Conservation (phyloP, 1,284 basidiomycete species). For the Leccinum subrobustum region DNA sequence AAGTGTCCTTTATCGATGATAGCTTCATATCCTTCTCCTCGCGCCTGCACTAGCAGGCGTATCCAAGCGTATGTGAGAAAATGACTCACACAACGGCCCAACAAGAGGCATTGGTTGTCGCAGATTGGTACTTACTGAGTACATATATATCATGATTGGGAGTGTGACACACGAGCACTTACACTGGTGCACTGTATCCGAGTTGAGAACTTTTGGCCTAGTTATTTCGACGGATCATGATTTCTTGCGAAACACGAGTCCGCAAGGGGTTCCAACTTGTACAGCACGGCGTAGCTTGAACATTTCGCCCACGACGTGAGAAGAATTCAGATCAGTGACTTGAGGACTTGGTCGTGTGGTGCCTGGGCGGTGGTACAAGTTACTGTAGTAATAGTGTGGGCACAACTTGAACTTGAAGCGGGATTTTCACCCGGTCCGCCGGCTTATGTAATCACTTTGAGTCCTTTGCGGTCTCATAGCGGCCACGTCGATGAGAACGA, state of each 20-base stretch:
- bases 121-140: too few relatives aligned
- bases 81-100: too few relatives aligned
- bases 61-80: too few relatives aligned
- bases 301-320: not conserved
- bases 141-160: too few relatives aligned
- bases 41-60: too few relatives aligned
- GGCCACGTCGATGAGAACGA: slow-evolving; percentile 1
- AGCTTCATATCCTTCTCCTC: too few relatives aligned
- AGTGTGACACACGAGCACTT: not conserved
- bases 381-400: too few relatives aligned
- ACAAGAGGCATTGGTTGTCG: too few relatives aligned
- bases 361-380: too few relatives aligned
- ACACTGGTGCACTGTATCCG: not conserved
- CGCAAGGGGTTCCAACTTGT: not conserved
- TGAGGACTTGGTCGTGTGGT: not conserved
- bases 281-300: not conserved
- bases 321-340: not conserved
- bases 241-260: not conserved
- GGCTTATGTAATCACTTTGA: slow-evolving; percentile 22
- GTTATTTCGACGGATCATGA: not conserved
- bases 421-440: not conserved
- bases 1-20: not conserved
- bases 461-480: not conserved
- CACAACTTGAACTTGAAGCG: not conserved
- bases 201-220: not conserved